Evolutionary conservation across 1,284 basidiomycete species (phyloP).

Genomic region (Ceratobasidium theobromae): DNA sequence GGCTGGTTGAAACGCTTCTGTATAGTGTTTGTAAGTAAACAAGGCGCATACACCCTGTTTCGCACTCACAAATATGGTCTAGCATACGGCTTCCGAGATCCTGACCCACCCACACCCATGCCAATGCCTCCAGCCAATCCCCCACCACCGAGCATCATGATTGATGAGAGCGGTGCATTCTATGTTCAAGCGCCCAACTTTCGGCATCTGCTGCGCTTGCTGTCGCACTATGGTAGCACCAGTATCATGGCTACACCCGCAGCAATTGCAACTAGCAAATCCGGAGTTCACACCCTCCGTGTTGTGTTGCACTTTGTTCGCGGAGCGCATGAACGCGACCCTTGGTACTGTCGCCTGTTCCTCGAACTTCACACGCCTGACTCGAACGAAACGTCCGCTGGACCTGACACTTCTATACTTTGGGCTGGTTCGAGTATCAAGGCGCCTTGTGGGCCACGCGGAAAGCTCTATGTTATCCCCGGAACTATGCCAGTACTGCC

Average conservation of each 20-base stretch:
- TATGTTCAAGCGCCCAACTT: constrained; percentile 22
- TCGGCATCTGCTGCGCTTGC: constrained; percentile 21
- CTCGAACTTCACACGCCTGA: constrained; percentile 22
- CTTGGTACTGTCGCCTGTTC: constrained; percentile 21
- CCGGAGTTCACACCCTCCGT: constrained; percentile 1
- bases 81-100: constrained; percentile 29
- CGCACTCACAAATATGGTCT: background rate
- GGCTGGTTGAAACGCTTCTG: background rate
- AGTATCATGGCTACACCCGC: constrained; percentile 15
- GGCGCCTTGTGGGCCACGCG: constrained; percentile 1
- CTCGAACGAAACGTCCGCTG: background rate
- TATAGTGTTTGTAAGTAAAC: constrained; percentile 18
- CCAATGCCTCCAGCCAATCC: constrained; percentile 22
- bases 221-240: constrained; percentile 26
- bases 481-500: constrained; percentile 20
- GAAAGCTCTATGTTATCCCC: constrained; percentile 26
- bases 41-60: background rate
- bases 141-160: constrained; percentile 6
- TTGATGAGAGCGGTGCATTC: constrained; percentile 4
- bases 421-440: background rate
- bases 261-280: constrained; percentile 26
- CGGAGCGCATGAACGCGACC: constrained; percentile 21
- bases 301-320: constrained; percentile 19
- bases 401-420: constrained; percentile 5
- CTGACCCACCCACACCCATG: constrained; percentile 8